A percentile compares a stretch with the other conserved stretches of the same genome.
Conservation (phyloP, 345 rosid genomes). For the Kernera saxatilis region DNA sequence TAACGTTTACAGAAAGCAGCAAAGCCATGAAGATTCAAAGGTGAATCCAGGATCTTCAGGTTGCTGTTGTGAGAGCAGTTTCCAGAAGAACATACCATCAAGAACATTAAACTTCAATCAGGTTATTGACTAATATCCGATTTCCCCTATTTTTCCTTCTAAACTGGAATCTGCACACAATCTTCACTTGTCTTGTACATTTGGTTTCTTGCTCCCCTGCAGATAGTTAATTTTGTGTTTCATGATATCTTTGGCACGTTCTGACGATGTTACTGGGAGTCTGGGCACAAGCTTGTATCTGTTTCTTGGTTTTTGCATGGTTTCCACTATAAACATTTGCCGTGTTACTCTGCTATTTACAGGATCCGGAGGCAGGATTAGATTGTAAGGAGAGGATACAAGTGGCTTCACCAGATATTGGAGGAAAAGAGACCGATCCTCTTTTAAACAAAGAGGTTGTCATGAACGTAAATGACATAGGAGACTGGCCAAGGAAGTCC, state of each 20-base stretch:
- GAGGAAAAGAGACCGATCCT: constrained; percentile 37
- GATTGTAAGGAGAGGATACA: constrained; percentile 17
- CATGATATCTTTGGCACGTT: neutral
- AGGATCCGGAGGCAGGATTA: constrained; percentile 44
- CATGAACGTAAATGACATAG: constrained; percentile 38
- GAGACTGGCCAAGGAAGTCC: constrained; percentile 42
- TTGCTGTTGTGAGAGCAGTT: constrained; percentile 31
- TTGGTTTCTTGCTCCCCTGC: constrained; percentile 1
- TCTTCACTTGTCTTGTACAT: neutral
- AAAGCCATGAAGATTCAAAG: constrained; percentile 16
- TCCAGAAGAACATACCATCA: constrained; percentile 29
- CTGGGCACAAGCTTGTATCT: neutral
- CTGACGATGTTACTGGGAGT: neutral
- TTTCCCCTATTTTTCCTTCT: neutral
- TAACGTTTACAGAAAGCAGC: constrained; percentile 29
- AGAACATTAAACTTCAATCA: constrained; percentile 33
- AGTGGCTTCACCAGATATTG: constrained; percentile 11
- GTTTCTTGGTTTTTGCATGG: neutral
- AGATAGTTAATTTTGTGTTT: neutral
- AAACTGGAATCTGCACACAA: neutral
- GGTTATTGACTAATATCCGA: constrained; percentile 40
- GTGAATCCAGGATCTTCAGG: constrained; percentile 26
- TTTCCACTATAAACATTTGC: neutral
- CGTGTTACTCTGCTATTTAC: constrained; percentile 8
- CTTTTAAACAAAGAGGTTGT: constrained; percentile 50